Base-by-base conservation (phyloP, 2,329 filamentous ascomycete genomes). In the Stylonectria norvegica region DNA sequence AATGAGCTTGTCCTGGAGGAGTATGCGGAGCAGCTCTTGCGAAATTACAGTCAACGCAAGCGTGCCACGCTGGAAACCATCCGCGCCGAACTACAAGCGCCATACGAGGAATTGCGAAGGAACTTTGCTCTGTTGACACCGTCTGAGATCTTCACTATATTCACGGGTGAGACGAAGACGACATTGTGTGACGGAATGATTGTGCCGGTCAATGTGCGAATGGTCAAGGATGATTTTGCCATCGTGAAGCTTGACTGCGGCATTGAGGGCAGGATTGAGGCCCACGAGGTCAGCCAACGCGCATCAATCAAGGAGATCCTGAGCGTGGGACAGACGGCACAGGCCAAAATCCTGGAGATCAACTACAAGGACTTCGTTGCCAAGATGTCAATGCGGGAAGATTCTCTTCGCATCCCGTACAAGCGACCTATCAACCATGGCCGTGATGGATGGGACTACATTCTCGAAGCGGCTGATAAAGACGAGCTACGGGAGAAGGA, bases 1-100 rank as follows among this genome's bases (percentile, higher is more conserved):
- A 95, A 97, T 58, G 93, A 98, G 59, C 75, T 98, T 31, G 89
- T 96, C 45, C 75, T 98, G 4, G 93, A 98, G 64, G 89, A 97
- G 64, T 98, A 98, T 58, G 93, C 93, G 1, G 89, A 95, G 58
- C 91, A 98, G 69, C 74, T 98, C 49, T 86, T 96, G 69, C 84
- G 79, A 52, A 94, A 95, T 56, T 90, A 95, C 61, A 89, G 89
- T 56, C 90, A 96, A 63, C 83, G 86, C 51, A 98, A 98, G 72
- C 87, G 93, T 42, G 91, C 91, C 2, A 98, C 93, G 1, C 75
- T 98, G 10, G 93, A 98, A 65, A 95, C 89, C 0, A 98, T 98
- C 59, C 86, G 93, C 48, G 90, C 89, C 12, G 93, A 98, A 65
- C 72, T 98, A 36, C 86, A 93, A 57, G 83, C 85, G 15, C 90